Percentiles rank a stretch among this genome's conserved stretches.
Conservation (phyloP, 768 basidiomycete genomes). For the Collybia mongolica region DNA sequence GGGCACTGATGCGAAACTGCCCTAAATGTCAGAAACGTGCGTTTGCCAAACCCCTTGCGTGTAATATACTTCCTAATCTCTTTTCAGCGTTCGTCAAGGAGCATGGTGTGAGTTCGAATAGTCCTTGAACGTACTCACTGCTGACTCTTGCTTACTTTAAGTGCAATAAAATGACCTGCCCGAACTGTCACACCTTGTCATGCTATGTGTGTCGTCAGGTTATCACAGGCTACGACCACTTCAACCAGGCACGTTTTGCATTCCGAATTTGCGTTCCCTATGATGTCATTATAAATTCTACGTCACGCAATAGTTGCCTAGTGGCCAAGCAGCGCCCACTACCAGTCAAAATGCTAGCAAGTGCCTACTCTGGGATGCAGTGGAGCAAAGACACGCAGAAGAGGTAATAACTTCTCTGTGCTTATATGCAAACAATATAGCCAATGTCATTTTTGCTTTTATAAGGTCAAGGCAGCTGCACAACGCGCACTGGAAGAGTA, state of each 20-base stretch:
- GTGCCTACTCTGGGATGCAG: slow-evolving; percentile 68
- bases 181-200: slow-evolving; percentile 67
- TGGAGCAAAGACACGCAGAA: slow-evolving; percentile 61
- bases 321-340: slow-evolving; percentile 12
- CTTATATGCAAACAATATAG: neutral
- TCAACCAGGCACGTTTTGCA: slow-evolving; percentile 43
- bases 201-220: slow-evolving; percentile 83
- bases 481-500: slow-evolving; percentile 62
- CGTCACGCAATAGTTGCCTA: neutral
- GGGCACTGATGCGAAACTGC: slow-evolving; percentile 84
- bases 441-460: neutral
- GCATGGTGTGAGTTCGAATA: slow-evolving; percentile 52
- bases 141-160: slow-evolving; percentile 23
- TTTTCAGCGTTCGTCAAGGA: slow-evolving; percentile 76
- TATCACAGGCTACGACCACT: slow-evolving; percentile 78
- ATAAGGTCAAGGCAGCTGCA: slow-evolving; percentile 66
- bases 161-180: slow-evolving; percentile 94
- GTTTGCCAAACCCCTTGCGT: slow-evolving; percentile 7
- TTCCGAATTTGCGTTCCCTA: neutral
- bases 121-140: neutral
- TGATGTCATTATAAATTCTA: slow-evolving; percentile 11
- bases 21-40: slow-evolving; percentile 82
- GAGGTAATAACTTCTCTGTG: slow-evolving; percentile 42
- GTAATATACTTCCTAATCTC: slow-evolving; percentile 1
- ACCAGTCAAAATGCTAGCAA: slow-evolving; percentile 28